These are phyloP conservation scores for Neurospora cerealis DNA, from an alignment of 495 filamentous ascomycete genomes.

Conservation along the genomic window DNA sequence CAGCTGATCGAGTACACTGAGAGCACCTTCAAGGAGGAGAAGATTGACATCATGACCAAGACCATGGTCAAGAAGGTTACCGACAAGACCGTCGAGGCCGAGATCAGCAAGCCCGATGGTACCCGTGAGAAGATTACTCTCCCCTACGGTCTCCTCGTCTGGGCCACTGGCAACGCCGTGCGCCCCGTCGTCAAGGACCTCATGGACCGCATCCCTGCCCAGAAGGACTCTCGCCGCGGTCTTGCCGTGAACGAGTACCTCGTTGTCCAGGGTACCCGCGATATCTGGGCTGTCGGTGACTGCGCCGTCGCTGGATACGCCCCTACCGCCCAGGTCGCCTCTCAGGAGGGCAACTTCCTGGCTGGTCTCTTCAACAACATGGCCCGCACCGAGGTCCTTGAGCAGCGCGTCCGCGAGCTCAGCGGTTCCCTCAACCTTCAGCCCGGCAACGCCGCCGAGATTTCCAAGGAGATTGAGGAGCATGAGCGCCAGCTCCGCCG, in stretches of 20 bases:
- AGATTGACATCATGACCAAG: slow-evolving; percentile 93
- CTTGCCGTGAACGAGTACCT: slow-evolving; percentile 97
- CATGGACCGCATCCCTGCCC: slow-evolving; percentile 83
- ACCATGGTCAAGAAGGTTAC: slow-evolving; percentile 98
- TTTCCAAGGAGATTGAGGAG: slow-evolving; percentile 69
- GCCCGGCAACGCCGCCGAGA: slow-evolving; percentile 48
- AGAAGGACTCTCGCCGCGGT: slow-evolving; percentile 89
- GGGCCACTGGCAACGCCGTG: slow-evolving; percentile 95
- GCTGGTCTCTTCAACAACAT: slow-evolving; percentile 96
- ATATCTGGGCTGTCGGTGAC: slow-evolving; percentile 78
- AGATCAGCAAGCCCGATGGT: slow-evolving; percentile 77
- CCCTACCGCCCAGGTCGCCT: slow-evolving; percentile 91
- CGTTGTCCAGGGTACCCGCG: slow-evolving; percentile 91
- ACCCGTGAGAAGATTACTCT: slow-evolving; percentile 69
- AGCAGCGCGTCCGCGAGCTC: slow-evolving; percentile 57
- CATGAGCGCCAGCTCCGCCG: slow-evolving; percentile 77
- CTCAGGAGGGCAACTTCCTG: slow-evolving; percentile 92
- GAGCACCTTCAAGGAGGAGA: slow-evolving; percentile 96
- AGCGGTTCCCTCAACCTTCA: slow-evolving; percentile 39
- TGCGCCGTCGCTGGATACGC: slow-evolving; percentile 95
- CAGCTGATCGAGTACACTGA: slow-evolving; percentile 99
- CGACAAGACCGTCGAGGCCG: slow-evolving; percentile 88
- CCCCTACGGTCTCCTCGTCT: slow-evolving; percentile 93
- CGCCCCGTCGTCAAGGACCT: slow-evolving; percentile 82
- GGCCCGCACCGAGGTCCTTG: slow-evolving; percentile 77